A percentile compares a stretch with the other conserved stretches of the same genome.
phyloP scores from a whole-genome alignment of 257 asterid species.

The Pogostemon cablin region DNA sequence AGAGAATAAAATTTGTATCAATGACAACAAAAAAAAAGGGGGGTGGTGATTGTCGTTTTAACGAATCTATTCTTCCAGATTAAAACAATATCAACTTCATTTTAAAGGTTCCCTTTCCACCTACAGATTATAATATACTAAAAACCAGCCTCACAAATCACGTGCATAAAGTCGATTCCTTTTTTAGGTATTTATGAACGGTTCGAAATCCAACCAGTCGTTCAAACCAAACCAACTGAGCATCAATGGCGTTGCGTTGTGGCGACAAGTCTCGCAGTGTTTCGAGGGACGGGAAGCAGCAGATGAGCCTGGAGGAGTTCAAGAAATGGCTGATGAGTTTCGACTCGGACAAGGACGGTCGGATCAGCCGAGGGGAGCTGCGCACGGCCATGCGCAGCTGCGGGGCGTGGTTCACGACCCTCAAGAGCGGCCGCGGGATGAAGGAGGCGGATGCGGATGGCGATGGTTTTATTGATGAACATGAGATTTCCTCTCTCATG shows the following conservation, averaged over 20 bases:
- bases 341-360: conserved; percentile 39
- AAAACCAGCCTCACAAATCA: too few relatives aligned
- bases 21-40: too few relatives aligned
- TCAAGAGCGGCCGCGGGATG: conserved; percentile 39
- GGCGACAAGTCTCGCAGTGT: conserved; percentile 15
- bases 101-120: too few relatives aligned
- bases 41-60: not conserved
- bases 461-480: conserved; percentile 37
- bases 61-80: not conserved
- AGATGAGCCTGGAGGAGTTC: conserved; percentile 44
- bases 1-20: too few relatives aligned
- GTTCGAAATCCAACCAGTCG: not conserved
- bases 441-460: conserved; percentile 34
- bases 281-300: conserved; percentile 3
- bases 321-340: conserved; percentile 46
- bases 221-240: not conserved
- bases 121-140: too few relatives aligned
- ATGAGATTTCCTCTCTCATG: conserved; percentile 40
- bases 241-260: conserved; percentile 21
- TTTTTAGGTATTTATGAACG: not conserved
- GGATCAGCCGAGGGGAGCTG: conserved; percentile 38
- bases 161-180: not conserved
- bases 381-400: conserved; percentile 41
- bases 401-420: conserved; percentile 37
- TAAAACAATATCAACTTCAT: not conserved